Percentiles rank a stretch among this genome's conserved stretches.
phyloP scores from a whole-genome alignment of 371 early-diverging fungal genomes.

The Enteropsectra breve region DNA sequence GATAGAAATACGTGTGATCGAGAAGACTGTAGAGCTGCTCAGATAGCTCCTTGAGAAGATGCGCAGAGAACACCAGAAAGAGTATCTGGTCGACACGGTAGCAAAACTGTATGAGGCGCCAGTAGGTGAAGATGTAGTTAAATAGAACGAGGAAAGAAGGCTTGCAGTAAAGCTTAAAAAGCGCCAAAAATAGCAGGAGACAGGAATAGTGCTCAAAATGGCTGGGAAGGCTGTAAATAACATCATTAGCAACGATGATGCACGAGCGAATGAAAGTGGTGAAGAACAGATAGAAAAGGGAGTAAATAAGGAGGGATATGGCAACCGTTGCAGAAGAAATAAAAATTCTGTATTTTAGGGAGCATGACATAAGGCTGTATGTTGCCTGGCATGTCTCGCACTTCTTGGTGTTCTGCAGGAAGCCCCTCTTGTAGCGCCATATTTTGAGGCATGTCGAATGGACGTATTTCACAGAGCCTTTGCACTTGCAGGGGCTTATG shows the following conservation, averaged over 20 bases:
- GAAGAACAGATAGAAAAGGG: not conserved
- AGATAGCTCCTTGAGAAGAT: not conserved
- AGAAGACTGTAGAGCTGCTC: not conserved
- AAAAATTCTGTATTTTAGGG: not conserved
- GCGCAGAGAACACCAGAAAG: slow-evolving; percentile 15
- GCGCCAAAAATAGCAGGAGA: too few relatives aligned
- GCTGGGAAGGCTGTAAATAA: slow-evolving; percentile 13
- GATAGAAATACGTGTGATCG: too few relatives aligned
- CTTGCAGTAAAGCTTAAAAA: not conserved
- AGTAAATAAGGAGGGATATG: not conserved
- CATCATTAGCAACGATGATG: not conserved
- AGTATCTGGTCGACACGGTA: slow-evolving; percentile 49
- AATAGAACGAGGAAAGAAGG: slow-evolving; percentile 9
- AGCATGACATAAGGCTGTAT: slow-evolving; percentile 37
- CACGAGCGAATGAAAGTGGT: not conserved
- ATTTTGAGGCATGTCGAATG: slow-evolving; percentile 56
- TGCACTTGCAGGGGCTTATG: slow-evolving; percentile 60
- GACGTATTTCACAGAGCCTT: slow-evolving; percentile 60
- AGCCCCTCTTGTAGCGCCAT: slow-evolving; percentile 59
- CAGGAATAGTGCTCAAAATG: too few relatives aligned
- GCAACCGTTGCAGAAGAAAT: not conserved
- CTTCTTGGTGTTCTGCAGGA: slow-evolving; percentile 47
- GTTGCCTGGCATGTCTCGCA: slow-evolving; percentile 58
- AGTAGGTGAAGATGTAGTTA: slow-evolving; percentile 58
- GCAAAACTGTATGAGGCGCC: slow-evolving; percentile 57